These are phyloP conservation scores for Auriscalpium orientale DNA, from an alignment of 768 basidiomycete species.

Conservation along the genomic window DNA sequence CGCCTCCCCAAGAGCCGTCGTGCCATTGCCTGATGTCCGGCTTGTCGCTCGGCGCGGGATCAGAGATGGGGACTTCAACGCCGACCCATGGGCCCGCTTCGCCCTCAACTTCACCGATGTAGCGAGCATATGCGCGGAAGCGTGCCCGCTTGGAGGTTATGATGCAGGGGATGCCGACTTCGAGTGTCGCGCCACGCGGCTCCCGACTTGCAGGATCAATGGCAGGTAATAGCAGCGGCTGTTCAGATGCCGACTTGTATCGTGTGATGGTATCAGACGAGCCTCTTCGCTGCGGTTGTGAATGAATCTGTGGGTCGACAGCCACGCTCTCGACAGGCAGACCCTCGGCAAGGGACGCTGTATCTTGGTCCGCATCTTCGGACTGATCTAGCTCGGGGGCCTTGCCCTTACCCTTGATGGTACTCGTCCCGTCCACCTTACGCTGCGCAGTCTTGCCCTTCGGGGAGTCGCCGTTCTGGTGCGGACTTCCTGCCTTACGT, in stretches of 20 bases:
- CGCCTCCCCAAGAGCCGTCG: conserved; percentile 76
- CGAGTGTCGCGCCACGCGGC: conserved; percentile 64
- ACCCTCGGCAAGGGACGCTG: not conserved
- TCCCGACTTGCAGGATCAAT: conserved; percentile 1
- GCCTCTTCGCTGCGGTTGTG: conserved; percentile 28
- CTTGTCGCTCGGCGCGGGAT: conserved; percentile 42
- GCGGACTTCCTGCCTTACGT: conserved; percentile 6
- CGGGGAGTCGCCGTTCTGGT: conserved; percentile 6
- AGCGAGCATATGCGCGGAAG: conserved; percentile 81
- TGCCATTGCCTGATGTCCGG: conserved; percentile 73
- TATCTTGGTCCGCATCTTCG: not conserved
- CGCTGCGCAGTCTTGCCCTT: not conserved
- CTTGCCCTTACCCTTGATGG: conserved; percentile 12
- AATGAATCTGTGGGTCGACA: conserved; percentile 18
- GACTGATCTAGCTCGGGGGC: not conserved
- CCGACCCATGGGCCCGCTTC: conserved; percentile 85
- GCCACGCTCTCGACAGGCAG: not conserved
- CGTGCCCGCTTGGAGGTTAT: conserved; percentile 76
- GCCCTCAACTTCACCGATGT: conserved; percentile 82
- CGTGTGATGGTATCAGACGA: conserved; percentile 29
- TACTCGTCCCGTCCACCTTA: not conserved
- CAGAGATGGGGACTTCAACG: conserved; percentile 75
- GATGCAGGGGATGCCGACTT: conserved; percentile 87
- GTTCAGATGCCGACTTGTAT: conserved; percentile 7
- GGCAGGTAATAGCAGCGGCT: conserved; percentile 3